Conservation (phyloP, 2,329 filamentous ascomycete genomes). For the Alternaria longipes region DNA sequence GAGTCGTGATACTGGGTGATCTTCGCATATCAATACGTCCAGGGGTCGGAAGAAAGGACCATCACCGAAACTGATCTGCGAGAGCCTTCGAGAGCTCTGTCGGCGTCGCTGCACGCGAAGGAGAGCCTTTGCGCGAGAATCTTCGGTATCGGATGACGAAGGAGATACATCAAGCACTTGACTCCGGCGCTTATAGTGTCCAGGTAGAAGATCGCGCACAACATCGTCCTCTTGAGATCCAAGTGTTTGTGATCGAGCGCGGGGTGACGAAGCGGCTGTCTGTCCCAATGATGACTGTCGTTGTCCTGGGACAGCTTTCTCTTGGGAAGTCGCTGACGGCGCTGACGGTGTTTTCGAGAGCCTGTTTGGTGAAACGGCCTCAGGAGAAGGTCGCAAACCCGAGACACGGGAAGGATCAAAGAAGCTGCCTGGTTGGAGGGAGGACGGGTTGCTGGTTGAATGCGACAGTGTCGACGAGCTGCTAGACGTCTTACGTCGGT, state of each 20-base stretch:
- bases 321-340: slow-evolving; percentile 57
- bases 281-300: slow-evolving; percentile 41
- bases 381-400: slow-evolving; percentile 61
- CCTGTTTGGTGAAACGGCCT: slow-evolving; percentile 65
- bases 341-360: slow-evolving; percentile 55
- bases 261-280: slow-evolving; percentile 58
- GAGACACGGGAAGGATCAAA: slow-evolving; percentile 74
- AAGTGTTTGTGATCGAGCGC: slow-evolving; percentile 88
- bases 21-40: slow-evolving; percentile 95
- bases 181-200: slow-evolving; percentile 87
- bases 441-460: slow-evolving; percentile 68
- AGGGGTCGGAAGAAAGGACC: slow-evolving; percentile 88
- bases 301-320: slow-evolving; percentile 47
- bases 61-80: slow-evolving; percentile 85
- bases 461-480: slow-evolving; percentile 86
- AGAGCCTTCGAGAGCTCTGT: slow-evolving; percentile 94
- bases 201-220: slow-evolving; percentile 69
- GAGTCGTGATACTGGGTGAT: slow-evolving; percentile 94
- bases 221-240: slow-evolving; percentile 92
- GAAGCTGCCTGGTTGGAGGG: slow-evolving; percentile 74
- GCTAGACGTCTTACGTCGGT: slow-evolving; percentile 91
- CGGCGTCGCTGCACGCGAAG: slow-evolving; percentile 90
- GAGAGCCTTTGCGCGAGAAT: slow-evolving; percentile 87
- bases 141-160: slow-evolving; percentile 96
- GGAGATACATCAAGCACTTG: slow-evolving; percentile 97